Evolutionary conservation across 495 filamentous ascomycete genomes (phyloP).

Genomic region (Cercophora samala): DNA sequence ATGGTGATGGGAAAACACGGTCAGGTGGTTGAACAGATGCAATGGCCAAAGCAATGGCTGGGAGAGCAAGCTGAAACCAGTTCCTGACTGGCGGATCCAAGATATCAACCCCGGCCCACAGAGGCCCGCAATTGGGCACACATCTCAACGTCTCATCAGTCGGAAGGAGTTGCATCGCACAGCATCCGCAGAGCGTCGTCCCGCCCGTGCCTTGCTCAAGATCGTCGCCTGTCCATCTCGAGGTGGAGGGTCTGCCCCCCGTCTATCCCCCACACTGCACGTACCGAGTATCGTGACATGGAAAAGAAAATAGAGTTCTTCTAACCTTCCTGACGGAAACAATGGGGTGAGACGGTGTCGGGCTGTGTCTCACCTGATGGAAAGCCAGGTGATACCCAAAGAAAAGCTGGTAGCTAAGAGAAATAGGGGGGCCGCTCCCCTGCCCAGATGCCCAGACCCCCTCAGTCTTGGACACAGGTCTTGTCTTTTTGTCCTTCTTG

Average conservation of each 20-base stretch:
- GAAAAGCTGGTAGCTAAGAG: not conserved
- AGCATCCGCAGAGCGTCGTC: not conserved
- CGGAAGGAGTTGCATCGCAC: not conserved
- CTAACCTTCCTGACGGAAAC: not conserved
- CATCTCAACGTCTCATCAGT: not conserved
- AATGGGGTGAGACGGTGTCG: no score
- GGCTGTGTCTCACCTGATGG: not conserved
- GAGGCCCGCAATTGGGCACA: not conserved
- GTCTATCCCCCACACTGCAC: not conserved
- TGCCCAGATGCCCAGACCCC: not conserved
- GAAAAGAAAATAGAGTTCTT: not conserved
- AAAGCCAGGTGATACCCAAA: not conserved
- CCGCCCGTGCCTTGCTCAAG: slow-evolving; percentile 3
- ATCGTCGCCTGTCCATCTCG: not conserved
- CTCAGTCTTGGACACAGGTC: not conserved
- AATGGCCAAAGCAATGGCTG: not conserved
- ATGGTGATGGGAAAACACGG: not conserved
- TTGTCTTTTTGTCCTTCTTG: not conserved
- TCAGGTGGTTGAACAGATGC: slow-evolving; percentile 15
- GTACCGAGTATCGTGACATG: not conserved
- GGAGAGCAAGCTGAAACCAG: slow-evolving; percentile 6
- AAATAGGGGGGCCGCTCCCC: not conserved
- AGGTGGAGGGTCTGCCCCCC: not conserved
- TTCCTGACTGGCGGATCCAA: not conserved
- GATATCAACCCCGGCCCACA: not conserved